Evolutionary conservation across 1,139 yeast genomes (phyloP), one percentile per base, ranked within the genome.

Genomic region (Diutina mesorugosa): DNA sequence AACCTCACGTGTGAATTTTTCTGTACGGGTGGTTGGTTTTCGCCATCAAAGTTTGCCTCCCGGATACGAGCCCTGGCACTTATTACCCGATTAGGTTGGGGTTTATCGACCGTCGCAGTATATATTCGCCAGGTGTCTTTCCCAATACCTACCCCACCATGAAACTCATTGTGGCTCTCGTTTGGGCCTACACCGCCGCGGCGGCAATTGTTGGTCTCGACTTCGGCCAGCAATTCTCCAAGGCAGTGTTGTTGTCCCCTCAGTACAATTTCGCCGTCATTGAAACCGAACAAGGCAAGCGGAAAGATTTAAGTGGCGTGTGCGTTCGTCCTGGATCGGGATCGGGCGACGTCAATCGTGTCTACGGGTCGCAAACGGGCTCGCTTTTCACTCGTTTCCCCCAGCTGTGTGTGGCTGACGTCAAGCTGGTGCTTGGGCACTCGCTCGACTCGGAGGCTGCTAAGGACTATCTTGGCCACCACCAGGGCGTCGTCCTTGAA

Each of bases 181-280:
- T 18, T 3, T 50, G n/a, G 53, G 51, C 51, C 6, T 50, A 32
- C 32, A 16, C 53, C 45, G 53, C 32, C 5, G n/a, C 28, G 7
- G 80, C 80, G 8, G 95, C 96, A 2, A 80, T 93, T 18, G 72
- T 93, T 55, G 98, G 97, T 32, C 76, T 93, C 54, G 99, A 93
- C 68, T 85, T 80, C 66, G 99, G 99, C 57, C 87, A 88, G 59
- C 95, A 90, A 66, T 87, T 78, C 73, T 83, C 93, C 46, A 93
- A 95, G 68, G 90, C 96, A 1, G 89, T 87, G 55, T 74, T 93
- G 56, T 86, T 95, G 55, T 97, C 97, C 0, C 98, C 98, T 0
- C 90, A 91, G 9, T 82, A 90, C 38, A 87, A 91, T 21, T 85
- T 90, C 67, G 99, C 93, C 65, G 79, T 93, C 55, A 86, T 93